Percentiles rank a stretch among this genome's conserved stretches.
Conservation (phyloP, 345 rosid species). For the Erucastrum elatum region DNA sequence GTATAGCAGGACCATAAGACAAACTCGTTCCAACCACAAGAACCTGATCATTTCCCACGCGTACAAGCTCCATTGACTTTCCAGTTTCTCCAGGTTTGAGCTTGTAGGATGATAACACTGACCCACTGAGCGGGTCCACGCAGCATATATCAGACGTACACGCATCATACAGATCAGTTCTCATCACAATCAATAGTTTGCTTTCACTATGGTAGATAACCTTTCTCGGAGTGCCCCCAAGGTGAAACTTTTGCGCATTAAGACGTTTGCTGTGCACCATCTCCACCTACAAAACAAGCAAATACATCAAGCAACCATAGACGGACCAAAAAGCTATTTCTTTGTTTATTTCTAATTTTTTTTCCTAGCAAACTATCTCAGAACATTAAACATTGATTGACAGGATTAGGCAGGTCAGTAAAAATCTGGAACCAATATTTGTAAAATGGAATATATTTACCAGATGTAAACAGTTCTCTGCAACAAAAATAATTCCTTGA, state of each 20-base stretch:
- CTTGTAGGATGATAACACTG: conserved; percentile 65
- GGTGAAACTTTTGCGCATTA: conserved; percentile 87
- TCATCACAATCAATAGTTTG: conserved; percentile 82
- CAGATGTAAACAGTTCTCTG: conserved; percentile 92
- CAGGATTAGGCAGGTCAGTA: too few species aligned
- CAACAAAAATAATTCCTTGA: conserved; percentile 84
- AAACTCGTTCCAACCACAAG: conserved; percentile 87
- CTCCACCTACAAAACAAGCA: conserved; percentile 69
- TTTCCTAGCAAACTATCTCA: neutral
- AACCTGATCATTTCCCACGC: conserved; percentile 79
- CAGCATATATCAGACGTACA: conserved; percentile 85
- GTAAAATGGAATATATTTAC: conserved; percentile 47
- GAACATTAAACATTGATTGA: conserved; percentile 3
- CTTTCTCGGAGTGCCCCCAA: conserved; percentile 95
- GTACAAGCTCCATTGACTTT: conserved; percentile 89
- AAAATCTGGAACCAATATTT: conserved; percentile 17
- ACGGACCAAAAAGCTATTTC: conserved; percentile 23
- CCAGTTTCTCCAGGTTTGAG: conserved; percentile 84
- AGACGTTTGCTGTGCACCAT: conserved; percentile 88
- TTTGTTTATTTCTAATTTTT: neutral
- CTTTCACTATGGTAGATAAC: conserved; percentile 90
- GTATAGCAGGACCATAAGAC: conserved; percentile 85
- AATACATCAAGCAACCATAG: conserved; percentile 25
- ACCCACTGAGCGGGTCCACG: conserved; percentile 83
- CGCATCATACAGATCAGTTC: conserved; percentile 71